A percentile compares a stretch with the other conserved stretches of the same genome.
These are phyloP conservation scores for Metarhizium humberi DNA, from an alignment of 2,329 filamentous ascomycete species.

Conservation along the genomic window DNA sequence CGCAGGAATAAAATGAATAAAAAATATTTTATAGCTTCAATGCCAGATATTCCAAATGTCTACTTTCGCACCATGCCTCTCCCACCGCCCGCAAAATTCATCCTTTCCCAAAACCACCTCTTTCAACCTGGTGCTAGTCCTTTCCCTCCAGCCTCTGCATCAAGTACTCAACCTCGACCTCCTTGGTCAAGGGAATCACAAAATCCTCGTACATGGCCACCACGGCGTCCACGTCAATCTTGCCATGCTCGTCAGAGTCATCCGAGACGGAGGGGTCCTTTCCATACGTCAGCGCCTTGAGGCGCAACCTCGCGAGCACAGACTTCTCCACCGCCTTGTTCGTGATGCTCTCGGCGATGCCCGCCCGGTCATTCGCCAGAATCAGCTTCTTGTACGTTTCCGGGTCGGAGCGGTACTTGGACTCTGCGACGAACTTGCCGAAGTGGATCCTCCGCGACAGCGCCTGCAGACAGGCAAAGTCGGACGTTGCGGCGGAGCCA, in stretches of 20 bases:
- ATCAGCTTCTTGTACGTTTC: slow-evolving; percentile 78
- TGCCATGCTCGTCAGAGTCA: slow-evolving; percentile 48
- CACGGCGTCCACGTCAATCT: slow-evolving; percentile 89
- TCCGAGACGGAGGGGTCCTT: slow-evolving; percentile 66
- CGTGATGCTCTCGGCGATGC: slow-evolving; percentile 84
- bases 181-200: slow-evolving; percentile 96
- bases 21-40: background rate
- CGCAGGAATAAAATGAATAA: background rate
- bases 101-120: no score
- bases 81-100: background rate
- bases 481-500: slow-evolving; percentile 81
- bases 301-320: slow-evolving; percentile 73
- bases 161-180: slow-evolving; percentile 94
- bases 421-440: slow-evolving; percentile 96
- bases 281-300: slow-evolving; percentile 91
- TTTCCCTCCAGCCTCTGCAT: slow-evolving; percentile 70
- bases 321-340: slow-evolving; percentile 82
- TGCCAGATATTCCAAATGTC: background rate
- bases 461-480: slow-evolving; percentile 84
- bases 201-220: slow-evolving; percentile 84
- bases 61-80: background rate
- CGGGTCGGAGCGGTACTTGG: slow-evolving; percentile 79
- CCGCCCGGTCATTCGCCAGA: slow-evolving; percentile 66
- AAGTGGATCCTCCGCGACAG: slow-evolving; percentile 89
- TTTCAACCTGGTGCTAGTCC: background rate